Base-by-base conservation (phyloP, 805 yeast species). In the Kodamaea sagamina region DNA sequence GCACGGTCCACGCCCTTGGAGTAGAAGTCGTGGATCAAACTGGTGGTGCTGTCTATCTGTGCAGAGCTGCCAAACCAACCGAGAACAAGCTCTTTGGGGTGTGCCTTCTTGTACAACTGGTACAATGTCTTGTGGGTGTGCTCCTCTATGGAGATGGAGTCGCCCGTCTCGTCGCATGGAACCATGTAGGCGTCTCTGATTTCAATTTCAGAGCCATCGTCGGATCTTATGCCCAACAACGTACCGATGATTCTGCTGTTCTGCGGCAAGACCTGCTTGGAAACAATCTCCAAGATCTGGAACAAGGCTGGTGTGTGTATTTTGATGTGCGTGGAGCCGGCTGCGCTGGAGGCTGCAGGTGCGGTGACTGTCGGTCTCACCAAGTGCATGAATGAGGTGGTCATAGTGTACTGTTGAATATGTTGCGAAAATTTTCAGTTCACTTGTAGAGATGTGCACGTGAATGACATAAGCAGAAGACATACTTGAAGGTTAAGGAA, bases 11-110 rank as follows among this genome's bases (percentile, higher is more conserved):
- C 65, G 44, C 86, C 84, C 55, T 82, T 81, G 29, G 81, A 71
- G 68, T 84, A 88, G 58, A 86, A 84, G 57, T 84, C 92, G 61
- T 88, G 95, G 56, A 88, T 81, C 51, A 86, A 74, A 7, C 87
- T 87, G 10, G 89, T 79, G 61, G 84, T 78, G 43, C 79, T 74
- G 65, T 86, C 90, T 49, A 87, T 76, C 51, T 71, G 72, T 37
- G 72, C 68, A 12, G 84, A 71, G 32, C 78, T 71, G 39, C 84
- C 82, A 62, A 86, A 89, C 96, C 96, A 89, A 43, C 96, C 96
- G 37, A 89, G 74, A 43, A 89, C 84, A 40, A 75, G 74, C 51
- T 82, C 85, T 59, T 84, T 85, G 44, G 93, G 92, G 65, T 83
- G 84, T 25, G 92, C 81, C 59, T 79, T 80, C 68, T 82, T 84